Conservation (phyloP, 305 asterid genomes). For the Solanum hybrid region DNA sequence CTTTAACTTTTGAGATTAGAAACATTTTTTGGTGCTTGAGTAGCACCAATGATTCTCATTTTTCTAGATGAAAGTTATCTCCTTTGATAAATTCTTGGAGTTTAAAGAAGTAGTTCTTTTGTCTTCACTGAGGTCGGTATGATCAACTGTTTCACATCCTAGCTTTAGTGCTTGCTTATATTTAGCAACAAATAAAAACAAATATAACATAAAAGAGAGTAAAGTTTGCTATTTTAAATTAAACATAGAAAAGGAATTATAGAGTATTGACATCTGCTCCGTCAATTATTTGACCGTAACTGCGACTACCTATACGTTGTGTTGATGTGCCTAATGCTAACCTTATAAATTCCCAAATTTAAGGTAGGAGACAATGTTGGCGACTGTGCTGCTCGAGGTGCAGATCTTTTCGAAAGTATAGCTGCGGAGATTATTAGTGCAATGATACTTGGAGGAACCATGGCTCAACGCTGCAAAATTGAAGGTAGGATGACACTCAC, state of each 20-base stretch:
- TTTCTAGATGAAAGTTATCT: neutral
- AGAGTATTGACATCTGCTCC: neutral
- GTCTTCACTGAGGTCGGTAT: neutral
- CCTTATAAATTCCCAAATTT: conserved; percentile 8
- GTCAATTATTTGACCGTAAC: neutral
- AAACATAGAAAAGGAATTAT: neutral
- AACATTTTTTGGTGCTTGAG: neutral
- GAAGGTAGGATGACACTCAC: conserved; percentile 44
- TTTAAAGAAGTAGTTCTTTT: neutral
- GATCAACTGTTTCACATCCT: neutral
- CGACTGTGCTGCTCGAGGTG: conserved; percentile 99
- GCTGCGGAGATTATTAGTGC: conserved; percentile 99
- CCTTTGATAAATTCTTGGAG: neutral
- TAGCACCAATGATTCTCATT: neutral
- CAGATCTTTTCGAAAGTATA: conserved; percentile 98
- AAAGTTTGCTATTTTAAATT: neutral
- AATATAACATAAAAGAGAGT: neutral
- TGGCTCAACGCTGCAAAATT: conserved; percentile 93
- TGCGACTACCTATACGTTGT: neutral
- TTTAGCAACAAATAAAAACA: neutral
- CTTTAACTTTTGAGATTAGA: neutral
- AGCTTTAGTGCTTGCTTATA: neutral
- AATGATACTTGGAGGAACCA: conserved; percentile 98
- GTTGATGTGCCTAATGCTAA: neutral
- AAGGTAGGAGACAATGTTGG: conserved; percentile 99